Evolutionary conservation across 257 asterid genomes (phyloP).

Genomic region (Solanum paucissectum): DNA sequence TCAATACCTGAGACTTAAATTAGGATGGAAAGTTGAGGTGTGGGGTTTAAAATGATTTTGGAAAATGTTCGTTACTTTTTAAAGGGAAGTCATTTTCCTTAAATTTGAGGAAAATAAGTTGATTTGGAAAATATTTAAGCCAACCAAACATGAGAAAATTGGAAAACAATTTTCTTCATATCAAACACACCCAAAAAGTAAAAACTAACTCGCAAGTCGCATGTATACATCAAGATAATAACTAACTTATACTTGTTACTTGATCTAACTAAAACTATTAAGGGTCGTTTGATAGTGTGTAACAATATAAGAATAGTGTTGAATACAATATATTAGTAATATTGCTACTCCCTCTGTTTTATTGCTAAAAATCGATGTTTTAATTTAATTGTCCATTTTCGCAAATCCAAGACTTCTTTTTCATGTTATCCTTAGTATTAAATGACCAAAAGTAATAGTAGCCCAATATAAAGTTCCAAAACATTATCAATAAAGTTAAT

Average conservation of each 20-base stretch:
- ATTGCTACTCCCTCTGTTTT: not conserved
- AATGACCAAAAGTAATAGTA: not conserved
- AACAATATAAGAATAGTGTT: not conserved
- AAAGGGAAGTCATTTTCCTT: not conserved
- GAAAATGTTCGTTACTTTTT: not conserved
- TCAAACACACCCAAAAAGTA: not conserved
- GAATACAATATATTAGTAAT: not conserved
- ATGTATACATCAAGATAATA: too few relatives aligned
- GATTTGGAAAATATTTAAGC: not conserved
- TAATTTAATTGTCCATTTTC: not conserved
- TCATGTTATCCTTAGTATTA: not conserved
- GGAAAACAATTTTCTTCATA: not conserved
- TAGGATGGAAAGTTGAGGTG: not conserved
- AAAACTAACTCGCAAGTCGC: not conserved
- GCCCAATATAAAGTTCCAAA: not conserved
- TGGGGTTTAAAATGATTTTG: not conserved
- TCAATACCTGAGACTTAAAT: not conserved
- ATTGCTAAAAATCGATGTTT: too few relatives aligned
- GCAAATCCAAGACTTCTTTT: not conserved
- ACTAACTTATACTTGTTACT: too few relatives aligned
- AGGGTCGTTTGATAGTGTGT: not conserved
- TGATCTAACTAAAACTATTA: too few relatives aligned
- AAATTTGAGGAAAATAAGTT: not conserved
- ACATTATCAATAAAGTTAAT: too few relatives aligned
- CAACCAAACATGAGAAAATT: not conserved